Evolutionary conservation across 2,329 filamentous ascomycete species (phyloP).

Genomic region (Trichoderma hamatum): DNA sequence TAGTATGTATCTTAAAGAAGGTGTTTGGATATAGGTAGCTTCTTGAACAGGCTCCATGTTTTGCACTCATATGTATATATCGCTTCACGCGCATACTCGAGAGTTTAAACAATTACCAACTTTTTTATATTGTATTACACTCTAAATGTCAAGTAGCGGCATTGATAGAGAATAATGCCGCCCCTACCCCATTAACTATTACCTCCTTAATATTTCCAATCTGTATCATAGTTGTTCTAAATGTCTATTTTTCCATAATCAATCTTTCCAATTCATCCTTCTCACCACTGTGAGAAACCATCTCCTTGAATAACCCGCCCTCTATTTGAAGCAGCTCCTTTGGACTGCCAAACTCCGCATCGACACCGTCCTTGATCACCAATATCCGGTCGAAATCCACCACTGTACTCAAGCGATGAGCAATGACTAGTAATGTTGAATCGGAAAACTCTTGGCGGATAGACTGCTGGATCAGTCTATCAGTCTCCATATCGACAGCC

Average conservation of each 20-base stretch:
- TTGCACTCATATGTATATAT: too few relatives aligned
- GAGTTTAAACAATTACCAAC: too few relatives aligned
- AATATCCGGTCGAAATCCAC: conserved; percentile 70
- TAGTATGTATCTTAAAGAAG: too few relatives aligned
- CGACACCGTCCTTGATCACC: conserved; percentile 64
- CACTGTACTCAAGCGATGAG: conserved; percentile 69
- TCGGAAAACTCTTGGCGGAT: conserved; percentile 68
- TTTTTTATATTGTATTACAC: too few relatives aligned
- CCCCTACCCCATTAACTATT: too few relatives aligned
- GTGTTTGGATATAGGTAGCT: too few relatives aligned
- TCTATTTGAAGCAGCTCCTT: conserved; percentile 54
- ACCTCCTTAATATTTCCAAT: neutral
- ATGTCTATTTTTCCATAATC: conserved; percentile 1
- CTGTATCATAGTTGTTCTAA: neutral
- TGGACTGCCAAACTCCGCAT: conserved; percentile 65
- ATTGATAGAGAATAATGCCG: too few relatives aligned
- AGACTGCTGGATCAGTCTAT: conserved; percentile 66
- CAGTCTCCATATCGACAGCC: conserved; percentile 70
- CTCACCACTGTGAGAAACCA: conserved; percentile 38
- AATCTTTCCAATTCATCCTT: conserved; percentile 16
- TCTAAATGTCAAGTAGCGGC: too few relatives aligned
- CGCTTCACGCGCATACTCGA: too few relatives aligned
- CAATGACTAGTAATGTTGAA: conserved; percentile 68
- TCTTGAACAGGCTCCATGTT: too few relatives aligned
- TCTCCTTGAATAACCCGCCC: conserved; percentile 54